Evolutionary conservation across 2,329 filamentous ascomycete genomes (phyloP).

Genomic region (Pseudogymnoascus pannorum): DNA sequence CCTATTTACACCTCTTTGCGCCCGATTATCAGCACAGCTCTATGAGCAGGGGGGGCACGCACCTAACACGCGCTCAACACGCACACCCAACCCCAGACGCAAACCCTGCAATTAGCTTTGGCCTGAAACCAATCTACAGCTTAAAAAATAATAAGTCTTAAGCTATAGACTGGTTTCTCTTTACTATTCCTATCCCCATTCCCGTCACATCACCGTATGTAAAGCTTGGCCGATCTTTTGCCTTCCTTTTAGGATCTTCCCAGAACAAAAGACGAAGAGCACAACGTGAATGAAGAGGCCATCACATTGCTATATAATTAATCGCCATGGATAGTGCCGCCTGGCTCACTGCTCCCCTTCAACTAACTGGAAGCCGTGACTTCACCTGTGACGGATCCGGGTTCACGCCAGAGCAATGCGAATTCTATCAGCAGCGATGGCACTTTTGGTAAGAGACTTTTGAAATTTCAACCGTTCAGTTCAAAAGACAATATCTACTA

Average conservation of each 20-base stretch:
- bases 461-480: background rate
- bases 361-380: conserved; percentile 33
- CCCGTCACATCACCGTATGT: background rate
- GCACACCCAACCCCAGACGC: background rate
- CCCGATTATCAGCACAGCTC: background rate
- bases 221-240: background rate
- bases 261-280: background rate
- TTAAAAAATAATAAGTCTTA: background rate
- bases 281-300: conserved; percentile 26
- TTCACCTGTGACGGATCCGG: conserved; percentile 15
- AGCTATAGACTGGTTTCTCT: background rate
- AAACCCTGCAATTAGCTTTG: background rate
- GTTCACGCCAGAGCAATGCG: conserved; percentile 38
- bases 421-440: conserved; percentile 40
- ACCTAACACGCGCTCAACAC: background rate
- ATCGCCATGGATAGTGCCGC: conserved; percentile 16
- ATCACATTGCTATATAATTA: conserved; percentile 30
- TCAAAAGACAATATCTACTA: background rate
- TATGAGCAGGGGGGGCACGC: background rate
- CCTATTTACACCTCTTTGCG: background rate
- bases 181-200: background rate
- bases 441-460: conserved; percentile 36
- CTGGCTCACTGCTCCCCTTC: conserved; percentile 37
- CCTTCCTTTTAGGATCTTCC: background rate
- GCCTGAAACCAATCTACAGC: background rate